These are phyloP conservation scores for Tarenaya hassleriana DNA, from an alignment of 345 rosid genomes.

Conservation along the genomic window DNA sequence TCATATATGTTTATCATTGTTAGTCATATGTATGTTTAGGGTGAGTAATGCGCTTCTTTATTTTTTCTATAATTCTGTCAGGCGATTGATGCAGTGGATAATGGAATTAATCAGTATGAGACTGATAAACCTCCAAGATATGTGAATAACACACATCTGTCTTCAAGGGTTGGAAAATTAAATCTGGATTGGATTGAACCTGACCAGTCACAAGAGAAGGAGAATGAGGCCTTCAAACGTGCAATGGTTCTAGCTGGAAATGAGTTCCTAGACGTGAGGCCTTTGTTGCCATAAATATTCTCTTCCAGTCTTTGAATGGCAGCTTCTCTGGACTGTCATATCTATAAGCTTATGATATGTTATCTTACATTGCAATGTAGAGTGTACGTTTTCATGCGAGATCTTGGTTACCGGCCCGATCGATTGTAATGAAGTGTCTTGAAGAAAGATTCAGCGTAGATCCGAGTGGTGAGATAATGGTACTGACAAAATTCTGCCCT, in stretches of 20 bases:
- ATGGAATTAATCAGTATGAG: constrained; percentile 75
- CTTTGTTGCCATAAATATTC: constrained; percentile 1
- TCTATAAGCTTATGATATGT: constrained; percentile 1
- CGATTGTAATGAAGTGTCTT: constrained; percentile 73
- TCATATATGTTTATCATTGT: background rate
- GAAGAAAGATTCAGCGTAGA: constrained; percentile 52
- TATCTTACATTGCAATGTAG: constrained; percentile 32
- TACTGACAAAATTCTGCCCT: constrained; percentile 56
- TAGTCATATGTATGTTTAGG: background rate
- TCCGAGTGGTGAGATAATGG: constrained; percentile 85
- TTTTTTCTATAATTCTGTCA: constrained; percentile 15
- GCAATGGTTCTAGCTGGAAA: constrained; percentile 80
- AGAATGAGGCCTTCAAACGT: constrained; percentile 70
- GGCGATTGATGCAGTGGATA: constrained; percentile 89
- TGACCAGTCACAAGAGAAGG: constrained; percentile 81
- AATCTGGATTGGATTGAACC: constrained; percentile 91
- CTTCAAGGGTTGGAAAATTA: constrained; percentile 78
- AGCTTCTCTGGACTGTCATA: background rate
- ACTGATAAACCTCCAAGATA: constrained; percentile 80
- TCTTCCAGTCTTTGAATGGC: background rate
- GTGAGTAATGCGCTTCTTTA: background rate
- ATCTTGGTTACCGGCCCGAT: constrained; percentile 89
- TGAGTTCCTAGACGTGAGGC: constrained; percentile 74
- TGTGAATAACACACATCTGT: constrained; percentile 77
- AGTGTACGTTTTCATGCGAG: constrained; percentile 58